These are phyloP conservation scores for Aspergillus jensenii DNA, from an alignment of 2,329 filamentous ascomycete species.

Conservation along the genomic window DNA sequence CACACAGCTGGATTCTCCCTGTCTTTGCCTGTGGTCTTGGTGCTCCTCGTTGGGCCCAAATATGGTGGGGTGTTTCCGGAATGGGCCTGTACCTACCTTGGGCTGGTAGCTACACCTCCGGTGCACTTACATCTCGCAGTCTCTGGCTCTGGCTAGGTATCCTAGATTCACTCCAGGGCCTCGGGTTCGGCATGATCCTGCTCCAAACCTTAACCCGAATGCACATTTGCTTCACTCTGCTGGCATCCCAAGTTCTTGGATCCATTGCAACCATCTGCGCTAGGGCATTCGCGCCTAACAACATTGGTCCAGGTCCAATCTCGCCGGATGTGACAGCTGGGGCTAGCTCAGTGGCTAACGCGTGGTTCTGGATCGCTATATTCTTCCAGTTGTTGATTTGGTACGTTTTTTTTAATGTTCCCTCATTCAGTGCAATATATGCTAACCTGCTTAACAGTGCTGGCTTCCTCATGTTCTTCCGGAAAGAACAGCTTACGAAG, in stretches of 20 bases:
- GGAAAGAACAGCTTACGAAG: conserved; percentile 47
- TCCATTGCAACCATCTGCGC: conserved; percentile 63
- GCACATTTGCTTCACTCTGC: conserved; percentile 63
- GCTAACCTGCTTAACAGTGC: conserved; percentile 24
- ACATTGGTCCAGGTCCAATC: conserved; percentile 60
- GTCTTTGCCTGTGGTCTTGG: conserved; percentile 66
- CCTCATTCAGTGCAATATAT: not conserved
- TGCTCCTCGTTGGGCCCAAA: conserved; percentile 66
- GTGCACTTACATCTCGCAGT: conserved; percentile 56
- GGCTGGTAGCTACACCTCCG: conserved; percentile 55
- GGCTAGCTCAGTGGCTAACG: conserved; percentile 46
- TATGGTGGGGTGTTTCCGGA: conserved; percentile 63
- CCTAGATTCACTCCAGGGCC: conserved; percentile 63
- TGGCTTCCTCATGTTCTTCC: conserved; percentile 46
- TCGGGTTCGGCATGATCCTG: conserved; percentile 68
- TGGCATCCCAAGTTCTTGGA: conserved; percentile 62
- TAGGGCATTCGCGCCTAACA: conserved; percentile 60
- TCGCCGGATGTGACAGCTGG: conserved; percentile 61
- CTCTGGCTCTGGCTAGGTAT: conserved; percentile 69
- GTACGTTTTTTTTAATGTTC: conserved; percentile 36
- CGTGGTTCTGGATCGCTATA: conserved; percentile 63
- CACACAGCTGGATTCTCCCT: conserved; percentile 66
- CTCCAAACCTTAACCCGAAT: conserved; percentile 64
- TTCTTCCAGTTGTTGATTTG: conserved; percentile 58
- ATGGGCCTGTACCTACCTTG: conserved; percentile 64